These are phyloP conservation scores for Citrus trifoliata DNA, from an alignment of 345 rosid species.

Conservation along the genomic window DNA sequence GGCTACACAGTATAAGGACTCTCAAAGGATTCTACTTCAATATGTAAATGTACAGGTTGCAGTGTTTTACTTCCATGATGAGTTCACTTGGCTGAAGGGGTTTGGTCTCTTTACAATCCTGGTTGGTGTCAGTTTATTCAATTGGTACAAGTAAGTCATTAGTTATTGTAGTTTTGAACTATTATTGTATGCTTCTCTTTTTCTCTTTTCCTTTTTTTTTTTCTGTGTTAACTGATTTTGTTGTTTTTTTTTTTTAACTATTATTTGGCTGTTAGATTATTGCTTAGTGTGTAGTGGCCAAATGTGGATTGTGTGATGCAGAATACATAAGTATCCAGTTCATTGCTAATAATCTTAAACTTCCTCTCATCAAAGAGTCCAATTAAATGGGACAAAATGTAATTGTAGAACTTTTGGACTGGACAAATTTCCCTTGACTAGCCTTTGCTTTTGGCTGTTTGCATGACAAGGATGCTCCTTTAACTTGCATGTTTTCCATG, in stretches of 20 bases:
- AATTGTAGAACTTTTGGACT: neutral
- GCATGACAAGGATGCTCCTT: neutral
- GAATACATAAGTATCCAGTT: neutral
- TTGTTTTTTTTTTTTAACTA: neutral
- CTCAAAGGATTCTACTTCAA: neutral
- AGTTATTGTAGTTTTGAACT: neutral
- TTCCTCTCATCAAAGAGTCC: neutral
- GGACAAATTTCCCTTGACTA: neutral
- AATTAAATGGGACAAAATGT: neutral
- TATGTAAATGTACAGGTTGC: constrained; percentile 61
- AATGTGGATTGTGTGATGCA: neutral
- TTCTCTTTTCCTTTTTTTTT: neutral
- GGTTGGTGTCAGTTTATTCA: constrained; percentile 89
- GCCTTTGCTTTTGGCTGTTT: neutral
- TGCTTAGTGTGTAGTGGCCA: neutral
- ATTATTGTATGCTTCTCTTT: neutral
- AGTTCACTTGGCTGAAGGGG: constrained; percentile 95
- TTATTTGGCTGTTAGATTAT: neutral
- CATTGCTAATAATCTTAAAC: neutral
- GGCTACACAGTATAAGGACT: neutral
- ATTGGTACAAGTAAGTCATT: constrained; percentile 95
- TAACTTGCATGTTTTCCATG: neutral
- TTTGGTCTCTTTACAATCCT: constrained; percentile 78
- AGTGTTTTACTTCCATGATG: constrained; percentile 92
- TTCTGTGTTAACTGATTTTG: neutral